Percentiles rank a stretch among this genome's conserved stretches.
phyloP scores from a whole-genome alignment of 2,329 filamentous ascomycete species.

The Fusarium palustre region DNA sequence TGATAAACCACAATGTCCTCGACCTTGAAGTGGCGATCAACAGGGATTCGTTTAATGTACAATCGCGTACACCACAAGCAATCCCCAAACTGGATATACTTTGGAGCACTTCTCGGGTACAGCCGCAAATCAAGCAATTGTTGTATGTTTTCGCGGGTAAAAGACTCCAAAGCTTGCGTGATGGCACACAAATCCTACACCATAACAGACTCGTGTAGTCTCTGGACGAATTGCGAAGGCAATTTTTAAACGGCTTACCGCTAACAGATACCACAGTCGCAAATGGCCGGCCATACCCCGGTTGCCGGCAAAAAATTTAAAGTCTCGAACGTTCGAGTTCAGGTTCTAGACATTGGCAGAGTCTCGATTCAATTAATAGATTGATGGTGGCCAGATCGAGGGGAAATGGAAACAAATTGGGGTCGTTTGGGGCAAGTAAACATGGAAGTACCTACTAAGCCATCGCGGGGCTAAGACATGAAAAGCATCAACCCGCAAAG shows the following conservation, averaged over 20 bases:
- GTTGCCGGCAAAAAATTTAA: background rate
- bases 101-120: background rate
- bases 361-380: background rate
- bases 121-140: background rate
- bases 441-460: background rate
- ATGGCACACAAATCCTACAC: constrained; percentile 8
- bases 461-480: background rate
- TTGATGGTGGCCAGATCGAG: constrained; percentile 7
- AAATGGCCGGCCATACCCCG: constrained; percentile 10
- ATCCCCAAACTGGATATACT: background rate
- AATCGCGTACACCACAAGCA: background rate
- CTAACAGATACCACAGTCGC: constrained; percentile 5
- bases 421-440: background rate
- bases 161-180: background rate
- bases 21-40: constrained; percentile 3
- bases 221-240: background rate
- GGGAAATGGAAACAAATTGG: background rate
- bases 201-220: background rate
- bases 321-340: constrained; percentile 10
- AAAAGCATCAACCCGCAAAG: constrained; percentile 4
- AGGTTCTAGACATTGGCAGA: constrained; percentile 8
- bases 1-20: background rate
- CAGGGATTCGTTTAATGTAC: background rate
- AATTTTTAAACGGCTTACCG: background rate
- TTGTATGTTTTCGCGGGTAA: background rate